Percentiles rank a stretch among this genome's conserved stretches.
Conservation (phyloP, 164 flowering plant species). For the Stephania japonica region DNA sequence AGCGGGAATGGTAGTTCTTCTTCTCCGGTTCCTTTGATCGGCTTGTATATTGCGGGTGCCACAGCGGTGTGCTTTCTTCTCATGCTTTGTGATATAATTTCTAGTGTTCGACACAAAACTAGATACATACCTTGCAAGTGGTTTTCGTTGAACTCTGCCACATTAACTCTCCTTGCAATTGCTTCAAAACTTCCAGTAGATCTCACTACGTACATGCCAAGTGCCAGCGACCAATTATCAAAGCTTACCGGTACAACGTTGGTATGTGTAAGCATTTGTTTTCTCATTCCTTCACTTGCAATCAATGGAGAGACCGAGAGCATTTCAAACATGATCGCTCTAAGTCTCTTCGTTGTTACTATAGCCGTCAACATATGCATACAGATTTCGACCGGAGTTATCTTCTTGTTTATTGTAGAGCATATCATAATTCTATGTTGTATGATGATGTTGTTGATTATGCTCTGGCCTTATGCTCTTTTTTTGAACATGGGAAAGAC, state of each 20-base stretch:
- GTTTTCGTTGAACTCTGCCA: constrained; percentile 10
- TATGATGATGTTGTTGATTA: neutral
- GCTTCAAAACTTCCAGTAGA: constrained; percentile 18
- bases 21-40: no score
- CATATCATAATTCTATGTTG: constrained; percentile 1
- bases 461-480: neutral
- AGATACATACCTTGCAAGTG: neutral
- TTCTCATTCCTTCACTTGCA: neutral
- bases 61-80: neutral
- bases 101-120: neutral
- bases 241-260: constrained; percentile 12
- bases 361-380: neutral
- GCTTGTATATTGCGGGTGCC: no score
- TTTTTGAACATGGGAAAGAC: no score
- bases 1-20: no score
- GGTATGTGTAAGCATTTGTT: neutral
- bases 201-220: constrained; percentile 8
- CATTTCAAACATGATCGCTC: neutral
- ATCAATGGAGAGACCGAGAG: neutral
- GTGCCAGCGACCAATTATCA: constrained; percentile 10
- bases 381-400: neutral
- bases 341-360: neutral
- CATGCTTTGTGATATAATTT: neutral
- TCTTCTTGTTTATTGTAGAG: neutral
- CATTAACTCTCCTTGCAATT: constrained; percentile 10